Conservation (phyloP, 495 filamentous ascomycete genomes). For the Penicillium arizonense region DNA sequence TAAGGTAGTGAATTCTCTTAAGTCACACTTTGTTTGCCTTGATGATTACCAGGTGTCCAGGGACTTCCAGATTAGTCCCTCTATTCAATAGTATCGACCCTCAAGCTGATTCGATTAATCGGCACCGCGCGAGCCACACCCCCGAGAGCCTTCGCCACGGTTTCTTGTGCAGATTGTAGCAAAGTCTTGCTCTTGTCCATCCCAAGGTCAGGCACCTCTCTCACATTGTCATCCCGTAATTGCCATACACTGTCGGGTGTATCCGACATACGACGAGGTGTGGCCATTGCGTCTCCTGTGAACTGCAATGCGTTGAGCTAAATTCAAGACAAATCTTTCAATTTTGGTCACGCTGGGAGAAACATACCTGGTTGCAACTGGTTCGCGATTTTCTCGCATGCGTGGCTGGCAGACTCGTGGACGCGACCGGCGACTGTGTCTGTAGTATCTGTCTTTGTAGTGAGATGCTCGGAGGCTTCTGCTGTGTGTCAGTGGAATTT, state of each 20-base stretch:
- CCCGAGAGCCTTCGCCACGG: slow-evolving; percentile 27
- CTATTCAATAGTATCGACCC: too few relatives aligned
- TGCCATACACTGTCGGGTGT: slow-evolving; percentile 11
- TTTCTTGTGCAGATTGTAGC: slow-evolving; percentile 21
- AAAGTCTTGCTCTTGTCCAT: slow-evolving; percentile 10
- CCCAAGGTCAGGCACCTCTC: slow-evolving; percentile 1
- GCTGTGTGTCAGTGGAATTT: background rate
- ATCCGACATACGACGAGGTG: slow-evolving; percentile 27
- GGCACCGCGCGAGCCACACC: slow-evolving; percentile 25
- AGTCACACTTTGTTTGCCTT: too few relatives aligned
- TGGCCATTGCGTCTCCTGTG: slow-evolving; percentile 27
- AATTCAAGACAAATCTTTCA: background rate
- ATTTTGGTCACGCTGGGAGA: background rate
- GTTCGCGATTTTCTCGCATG: slow-evolving; percentile 20
- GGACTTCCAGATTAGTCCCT: too few relatives aligned
- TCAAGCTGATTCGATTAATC: too few relatives aligned
- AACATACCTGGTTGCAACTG: slow-evolving; percentile 28
- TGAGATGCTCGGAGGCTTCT: slow-evolving; percentile 17
- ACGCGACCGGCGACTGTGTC: slow-evolving; percentile 9
- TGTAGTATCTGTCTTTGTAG: slow-evolving; percentile 9
- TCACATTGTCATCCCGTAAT: slow-evolving; percentile 2
- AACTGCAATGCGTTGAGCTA: background rate
- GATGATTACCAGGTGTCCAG: too few relatives aligned
- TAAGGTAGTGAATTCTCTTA: too few relatives aligned
- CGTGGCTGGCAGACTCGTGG: slow-evolving; percentile 19